Base-by-base conservation (phyloP, 164 flowering plant genomes). In the Pachysandra terminalis region DNA sequence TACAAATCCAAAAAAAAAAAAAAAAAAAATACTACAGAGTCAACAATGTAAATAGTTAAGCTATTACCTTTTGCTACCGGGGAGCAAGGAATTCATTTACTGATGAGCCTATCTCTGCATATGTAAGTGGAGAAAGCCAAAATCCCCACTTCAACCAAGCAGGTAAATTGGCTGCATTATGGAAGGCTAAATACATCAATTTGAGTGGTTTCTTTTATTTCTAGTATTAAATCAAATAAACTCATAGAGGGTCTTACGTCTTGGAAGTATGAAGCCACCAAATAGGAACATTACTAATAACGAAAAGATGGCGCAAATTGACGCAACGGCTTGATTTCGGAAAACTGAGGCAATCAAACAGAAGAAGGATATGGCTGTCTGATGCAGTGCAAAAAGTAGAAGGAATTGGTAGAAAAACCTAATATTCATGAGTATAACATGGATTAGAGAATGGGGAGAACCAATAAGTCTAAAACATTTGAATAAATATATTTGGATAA, bases 51-150 rank as follows among this genome's bases (percentile, higher is more conserved):
- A 32, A 32, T 32, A 7, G 37, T 32, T 32, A 3, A 7, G 37
- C 37, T 32, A 7, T 32, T 27, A 79, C 85, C 82, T 78, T 65
- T 64, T 75, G 77, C 86, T 84, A 83, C 45, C 82, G 65, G 40
- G 82, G 84, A 63, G 82, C 81, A 22, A 59, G 79, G 28, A 83
- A 81, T 65, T 83, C 86, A 61, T 77, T 83, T 14, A 77, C 32
- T 2, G 84, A 75, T 19, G 62, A 24, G 6, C 74, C 82, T 19
- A 79, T 73, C 49, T 79, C 78, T 40, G 71, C 81, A 69, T 83
- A 83, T n/a, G 81, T 9, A 14, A 83, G 25, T n/a, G 86, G 86
- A 52, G 78, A 80, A 51, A 79, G 10, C 86, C 86, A 83, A 68
- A 81, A 81, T 25, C 77, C 82, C 86, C 86, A 81, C 54, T 63